Evolutionary conservation across 1,284 basidiomycete species (phyloP), one percentile per base, ranked within the genome.

Genomic region (Ustilago hordei): DNA sequence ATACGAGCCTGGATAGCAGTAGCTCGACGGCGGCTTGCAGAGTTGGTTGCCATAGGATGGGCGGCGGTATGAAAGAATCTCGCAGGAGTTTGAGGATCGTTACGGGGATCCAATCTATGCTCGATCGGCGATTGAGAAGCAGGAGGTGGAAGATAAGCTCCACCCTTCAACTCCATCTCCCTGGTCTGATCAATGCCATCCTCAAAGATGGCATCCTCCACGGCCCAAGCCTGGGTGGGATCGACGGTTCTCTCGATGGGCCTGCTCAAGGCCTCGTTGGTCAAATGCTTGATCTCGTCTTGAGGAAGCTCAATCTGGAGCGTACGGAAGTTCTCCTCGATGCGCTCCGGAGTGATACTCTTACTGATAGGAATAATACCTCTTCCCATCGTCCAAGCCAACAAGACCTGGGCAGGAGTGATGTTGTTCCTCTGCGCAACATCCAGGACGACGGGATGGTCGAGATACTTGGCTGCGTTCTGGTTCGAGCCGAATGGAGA

Each of bases 201-300:
- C 64, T 83, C 81, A 41, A 83, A 83, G 71, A 83, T 82, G 60
- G 81, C 76, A 47, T 80, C 73, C 60, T 74, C 52, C 11, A 80
- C 77, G n/a, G 64, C 74, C 81, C 81, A 83, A 36, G 62, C 76
- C 50, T 79, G 60, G 17, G 76, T 79, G 12, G 81, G 81, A 55
- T 83, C 78, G 31, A 81, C 78, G 47, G 79, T 78, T 54, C 81
- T 72, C 55, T 81, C 76, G 52, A 83, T 69, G 34, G 75, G 75
- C 31, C 71, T 73, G 57, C 69, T 77, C 50, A 78, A 60, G 15
- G 76, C 75, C 69, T 82, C 79, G 53, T 65, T 62, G 61, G 79
- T 79, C 52, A 82, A 70, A 61, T 81, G 81, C 65, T 79, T 66
- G 65, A 82, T 66, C 53, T 83, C 81, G 3, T 73, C 75, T 59